These are phyloP conservation scores for Fraxinus xanthoxyloides DNA, from an alignment of 305 asterid genomes.

Conservation along the genomic window DNA sequence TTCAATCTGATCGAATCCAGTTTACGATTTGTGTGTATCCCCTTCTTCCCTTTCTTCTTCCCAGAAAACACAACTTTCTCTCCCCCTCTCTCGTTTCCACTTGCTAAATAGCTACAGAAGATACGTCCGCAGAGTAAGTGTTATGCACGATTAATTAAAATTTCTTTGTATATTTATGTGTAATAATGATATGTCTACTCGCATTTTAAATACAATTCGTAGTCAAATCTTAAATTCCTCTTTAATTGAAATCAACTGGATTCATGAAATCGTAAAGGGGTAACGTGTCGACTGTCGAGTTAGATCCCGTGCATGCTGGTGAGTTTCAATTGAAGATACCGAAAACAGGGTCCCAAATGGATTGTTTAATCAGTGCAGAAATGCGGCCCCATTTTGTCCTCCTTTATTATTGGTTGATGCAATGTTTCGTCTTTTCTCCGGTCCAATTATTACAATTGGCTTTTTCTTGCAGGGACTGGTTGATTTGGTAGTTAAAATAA, in stretches of 20 bases:
- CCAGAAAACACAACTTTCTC: neutral
- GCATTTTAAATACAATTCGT: neutral
- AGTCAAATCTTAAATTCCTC: neutral
- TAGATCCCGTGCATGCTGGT: neutral
- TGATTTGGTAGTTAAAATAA: neutral
- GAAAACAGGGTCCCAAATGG: neutral
- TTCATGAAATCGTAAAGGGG: neutral
- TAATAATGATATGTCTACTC: neutral
- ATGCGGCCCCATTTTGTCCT: neutral
- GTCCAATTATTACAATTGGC: neutral
- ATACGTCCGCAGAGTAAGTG: neutral
- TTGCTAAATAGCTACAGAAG: neutral
- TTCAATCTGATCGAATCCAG: neutral
- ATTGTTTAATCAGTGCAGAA: neutral
- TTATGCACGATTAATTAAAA: neutral
- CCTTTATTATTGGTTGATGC: neutral
- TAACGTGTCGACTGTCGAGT: neutral
- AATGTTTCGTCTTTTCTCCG: neutral
- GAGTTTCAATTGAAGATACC: neutral
- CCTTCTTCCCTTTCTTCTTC: neutral
- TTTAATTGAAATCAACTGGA: neutral
- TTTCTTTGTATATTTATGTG: neutral
- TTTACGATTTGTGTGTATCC: neutral
- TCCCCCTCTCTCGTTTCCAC: neutral
- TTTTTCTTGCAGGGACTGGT: neutral